These are phyloP conservation scores for Aspergillus funiculosus DNA, from an alignment of 495 filamentous ascomycete species.

Conservation along the genomic window DNA sequence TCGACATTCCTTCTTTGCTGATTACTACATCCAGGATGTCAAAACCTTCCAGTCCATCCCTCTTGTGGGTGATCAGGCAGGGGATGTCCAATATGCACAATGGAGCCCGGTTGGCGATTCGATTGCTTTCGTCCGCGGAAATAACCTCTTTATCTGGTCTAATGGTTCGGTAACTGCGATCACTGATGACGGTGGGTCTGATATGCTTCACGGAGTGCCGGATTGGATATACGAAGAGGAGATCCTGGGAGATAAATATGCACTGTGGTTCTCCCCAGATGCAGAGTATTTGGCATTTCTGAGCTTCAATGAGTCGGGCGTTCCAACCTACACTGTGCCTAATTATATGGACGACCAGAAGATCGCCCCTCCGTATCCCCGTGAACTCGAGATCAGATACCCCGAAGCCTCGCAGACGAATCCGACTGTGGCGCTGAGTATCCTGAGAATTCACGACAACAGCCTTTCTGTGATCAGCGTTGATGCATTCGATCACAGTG, in stretches of 20 bases:
- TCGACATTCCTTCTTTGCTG: constrained; percentile 19
- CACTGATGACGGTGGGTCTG: constrained; percentile 17
- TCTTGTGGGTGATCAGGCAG: constrained; percentile 12
- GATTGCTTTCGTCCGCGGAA: constrained; percentile 20
- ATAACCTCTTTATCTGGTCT: constrained; percentile 16
- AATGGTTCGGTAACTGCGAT: constrained; percentile 13
- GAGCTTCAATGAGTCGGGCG: constrained; percentile 20
- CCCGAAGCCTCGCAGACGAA: constrained; percentile 20
- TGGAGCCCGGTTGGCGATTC: constrained; percentile 16
- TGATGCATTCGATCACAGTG: constrained; percentile 13
- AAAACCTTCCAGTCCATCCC: constrained; percentile 9
- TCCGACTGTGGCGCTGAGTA: constrained; percentile 15
- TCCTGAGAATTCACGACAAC: constrained; percentile 12
- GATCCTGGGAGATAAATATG: constrained; percentile 16
- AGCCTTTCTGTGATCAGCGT: constrained; percentile 4
- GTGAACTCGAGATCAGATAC: constrained; percentile 17
- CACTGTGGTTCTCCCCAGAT: constrained; percentile 20
- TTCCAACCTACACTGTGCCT: constrained; percentile 16
- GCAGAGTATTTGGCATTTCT: constrained; percentile 16
- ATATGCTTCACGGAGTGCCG: constrained; percentile 19
- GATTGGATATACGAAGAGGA: constrained; percentile 24
- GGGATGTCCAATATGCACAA: constrained; percentile 19
- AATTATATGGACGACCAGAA: constrained; percentile 21
- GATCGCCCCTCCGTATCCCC: constrained; percentile 18
- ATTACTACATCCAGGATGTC: constrained; percentile 23